Conservation (phyloP, 2,329 filamentous ascomycete genomes). For the Apiospora pterosperma region DNA sequence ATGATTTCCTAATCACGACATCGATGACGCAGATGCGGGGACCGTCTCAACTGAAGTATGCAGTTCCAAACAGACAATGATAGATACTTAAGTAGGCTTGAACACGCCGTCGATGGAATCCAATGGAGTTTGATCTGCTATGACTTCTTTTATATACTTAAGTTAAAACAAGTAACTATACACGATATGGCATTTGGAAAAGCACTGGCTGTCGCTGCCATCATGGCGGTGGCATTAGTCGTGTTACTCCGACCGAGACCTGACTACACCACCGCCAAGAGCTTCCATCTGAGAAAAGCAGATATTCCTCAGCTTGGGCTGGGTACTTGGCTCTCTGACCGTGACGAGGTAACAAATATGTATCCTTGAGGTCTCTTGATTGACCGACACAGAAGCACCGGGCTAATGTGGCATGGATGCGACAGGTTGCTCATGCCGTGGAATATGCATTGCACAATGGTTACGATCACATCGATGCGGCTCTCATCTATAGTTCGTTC, state of each 20-base stretch:
- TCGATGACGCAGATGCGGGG: background rate
- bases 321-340: slow-evolving; percentile 27
- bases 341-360: slow-evolving; percentile 17
- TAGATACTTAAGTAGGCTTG: background rate
- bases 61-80: background rate
- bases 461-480: slow-evolving; percentile 27
- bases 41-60: background rate
- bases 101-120: background rate
- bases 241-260: background rate
- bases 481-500: slow-evolving; percentile 23
- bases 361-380: too few relatives aligned
- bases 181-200: background rate
- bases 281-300: slow-evolving; percentile 5
- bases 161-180: background rate
- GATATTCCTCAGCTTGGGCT: slow-evolving; percentile 26
- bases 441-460: slow-evolving; percentile 24
- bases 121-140: background rate
- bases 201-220: background rate
- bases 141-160: too few relatives aligned
- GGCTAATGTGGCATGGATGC: background rate
- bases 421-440: slow-evolving; percentile 24
- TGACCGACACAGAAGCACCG: background rate
- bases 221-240: background rate
- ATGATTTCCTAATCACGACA: background rate
- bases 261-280: background rate